Base-by-base conservation (phyloP, 345 rosid genomes). In the Camelina sativa region DNA sequence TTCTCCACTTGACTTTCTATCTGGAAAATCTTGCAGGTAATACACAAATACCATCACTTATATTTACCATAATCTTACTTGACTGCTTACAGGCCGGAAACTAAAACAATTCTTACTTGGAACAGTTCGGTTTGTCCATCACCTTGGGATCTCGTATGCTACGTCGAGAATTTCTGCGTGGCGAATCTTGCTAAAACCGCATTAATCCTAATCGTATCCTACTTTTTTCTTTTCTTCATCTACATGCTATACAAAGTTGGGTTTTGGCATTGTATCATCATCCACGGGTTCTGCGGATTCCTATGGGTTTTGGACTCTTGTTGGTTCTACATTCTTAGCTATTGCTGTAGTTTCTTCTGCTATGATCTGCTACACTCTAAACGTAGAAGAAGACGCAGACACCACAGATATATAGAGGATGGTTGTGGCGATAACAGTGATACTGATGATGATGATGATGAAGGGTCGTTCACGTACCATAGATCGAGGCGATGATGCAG, bases 11-110 rank as follows among this genome's bases (percentile, higher is more conserved):
- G 83, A 81, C 35, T 86, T 88, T 59, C 77, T 86, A 4, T 51
- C 87, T 5, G 89, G 87, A 20, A 86, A 88, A 65, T 84, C 90
- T 40, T 88, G 90, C 82, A 82, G 87, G 93, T 86, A 74, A 20
- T 25, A 1, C 11, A 17, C 44, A 25, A 43, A 58, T 65, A 66
- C 47, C 54, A 43, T 54, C 75, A 43, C 15, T 40, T 54, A 22
- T n/a, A n/a, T 30, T 6, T 12, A 34, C 20, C 11, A 38, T 28
- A 62, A 4, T 22, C 28, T 25, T 25, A 3, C 28, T 25, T 25
- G 28, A 25, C 28, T 25, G 38, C 23, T 55, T 46, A n/a, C 4
- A 25, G 28, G 28, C n/a, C 28, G 5, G 34, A 19, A 20, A 15
- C 17, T 1, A 5, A 9, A 15, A 53, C 30, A 2, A 1, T 20